Evolutionary conservation across 2,329 filamentous ascomycete species (phyloP), one percentile per base, ranked within the genome.

Genomic region (Aspergillus japonicus): DNA sequence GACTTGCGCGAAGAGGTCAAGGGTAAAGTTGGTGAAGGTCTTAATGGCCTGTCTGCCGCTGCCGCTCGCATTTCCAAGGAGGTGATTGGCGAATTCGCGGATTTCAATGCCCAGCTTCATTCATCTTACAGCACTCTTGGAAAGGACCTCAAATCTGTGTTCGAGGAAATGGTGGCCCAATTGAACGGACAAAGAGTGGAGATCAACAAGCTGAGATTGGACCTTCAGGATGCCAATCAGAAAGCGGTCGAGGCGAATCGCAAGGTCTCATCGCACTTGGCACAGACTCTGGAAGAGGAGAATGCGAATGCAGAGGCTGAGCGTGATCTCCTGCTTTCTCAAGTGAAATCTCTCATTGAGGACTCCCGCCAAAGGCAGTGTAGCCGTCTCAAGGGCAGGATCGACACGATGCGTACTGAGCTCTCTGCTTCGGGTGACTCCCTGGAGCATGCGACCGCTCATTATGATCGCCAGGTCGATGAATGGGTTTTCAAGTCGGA

Each of bases 21-120:
- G 80, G 82, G 85, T 52, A 89, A 89, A 62, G 91, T 98, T 51
- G 91, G 91, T 2, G 88, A 92, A 70, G 94, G 93, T 8, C 81
- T 98, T 48, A 88, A 91, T 68, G 88, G 91, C 26, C 86, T 98
- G 23, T 92, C 92, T 2, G 84, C 84, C 11, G 92, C 93, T 10
- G 92, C 94, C 1, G 91, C 94, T 76, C 88, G 89, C 57, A 97
- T 98, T 63, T 92, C 92, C 0, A 90, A 89, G 12, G 94, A 96
- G 68, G 93, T 98, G 51, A 85, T 96, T 60, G 89, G 85, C 60
- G 94, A 98, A 75, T 84, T 99, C 61, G 85, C 87, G 33, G 83
- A 85, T n/a, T 96, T 98, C 69, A 92, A 97, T 73, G 85, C 82
- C 53, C 87, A 87, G 81, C 84, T 98, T 31, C 92, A 96, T 69